Conservation (phyloP, 768 basidiomycete genomes). For the Pisolithus microcarpus region DNA sequence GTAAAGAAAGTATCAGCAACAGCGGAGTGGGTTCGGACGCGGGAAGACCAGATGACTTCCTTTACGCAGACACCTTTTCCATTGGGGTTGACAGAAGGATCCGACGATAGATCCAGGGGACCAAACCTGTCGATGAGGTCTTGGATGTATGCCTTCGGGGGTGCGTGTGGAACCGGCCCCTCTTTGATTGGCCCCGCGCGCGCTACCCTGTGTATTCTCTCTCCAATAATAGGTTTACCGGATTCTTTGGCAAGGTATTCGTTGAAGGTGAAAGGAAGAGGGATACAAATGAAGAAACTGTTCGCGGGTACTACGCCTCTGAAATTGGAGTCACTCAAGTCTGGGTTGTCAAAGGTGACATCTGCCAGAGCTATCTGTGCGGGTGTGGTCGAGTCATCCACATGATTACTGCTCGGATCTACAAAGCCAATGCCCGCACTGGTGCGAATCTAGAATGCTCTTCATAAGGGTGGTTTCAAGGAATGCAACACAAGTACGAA, state of each 20-base stretch:
- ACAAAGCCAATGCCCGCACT: conserved; percentile 35
- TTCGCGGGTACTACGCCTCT: conserved; percentile 21
- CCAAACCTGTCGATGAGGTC: conserved; percentile 34
- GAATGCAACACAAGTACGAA: conserved; percentile 17
- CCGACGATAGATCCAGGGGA: conserved; percentile 27
- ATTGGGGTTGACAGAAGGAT: conserved; percentile 28
- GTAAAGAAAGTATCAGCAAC: conserved; percentile 35
- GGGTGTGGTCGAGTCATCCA: conserved; percentile 22
- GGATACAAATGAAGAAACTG: conserved; percentile 30
- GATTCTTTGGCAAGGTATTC: conserved; percentile 7
- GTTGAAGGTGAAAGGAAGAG: conserved; percentile 27
- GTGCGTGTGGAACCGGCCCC: conserved; percentile 32
- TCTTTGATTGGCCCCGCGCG: conserved; percentile 30
- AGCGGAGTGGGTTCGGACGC: conserved; percentile 40
- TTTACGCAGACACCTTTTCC: conserved; percentile 26
- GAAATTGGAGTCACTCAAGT: conserved; percentile 1
- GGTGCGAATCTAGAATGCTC: conserved; percentile 33
- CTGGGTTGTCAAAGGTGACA: conserved; percentile 26
- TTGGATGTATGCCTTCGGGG: conserved; percentile 38
- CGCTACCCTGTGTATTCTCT: conserved; percentile 33
- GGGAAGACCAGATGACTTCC: conserved; percentile 38
- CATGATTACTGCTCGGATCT: conserved; percentile 32
- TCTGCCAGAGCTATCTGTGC: conserved; percentile 42
- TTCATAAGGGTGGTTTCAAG: not conserved
- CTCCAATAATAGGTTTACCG: conserved; percentile 4